Percentiles rank a stretch among this genome's conserved stretches.
Evolutionary conservation across 108 stramenopile genomes (phyloP).

Genomic region (Ochromonas danica): DNA sequence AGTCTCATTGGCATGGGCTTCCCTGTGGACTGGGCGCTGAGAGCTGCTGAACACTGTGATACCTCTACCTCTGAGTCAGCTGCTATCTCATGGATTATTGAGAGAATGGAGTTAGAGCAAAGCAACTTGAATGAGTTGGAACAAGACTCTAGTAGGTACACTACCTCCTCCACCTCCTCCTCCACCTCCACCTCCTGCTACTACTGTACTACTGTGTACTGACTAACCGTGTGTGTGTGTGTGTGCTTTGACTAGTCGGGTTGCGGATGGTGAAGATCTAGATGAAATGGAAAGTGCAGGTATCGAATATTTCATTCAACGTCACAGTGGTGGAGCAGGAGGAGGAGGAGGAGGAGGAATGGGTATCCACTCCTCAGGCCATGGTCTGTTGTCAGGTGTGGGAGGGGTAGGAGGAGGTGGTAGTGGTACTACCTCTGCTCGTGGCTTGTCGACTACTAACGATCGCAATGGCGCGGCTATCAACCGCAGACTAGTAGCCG

Average conservation of each 20-base stretch:
- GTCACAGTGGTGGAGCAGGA: neutral
- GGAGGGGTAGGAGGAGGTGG: no score
- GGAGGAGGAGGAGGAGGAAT: no score
- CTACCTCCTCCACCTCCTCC: neutral
- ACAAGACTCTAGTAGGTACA: neutral
- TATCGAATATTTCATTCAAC: neutral
- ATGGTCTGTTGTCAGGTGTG: no score
- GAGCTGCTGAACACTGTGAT: slow-evolving; percentile 47
- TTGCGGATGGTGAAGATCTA: slow-evolving; percentile 1
- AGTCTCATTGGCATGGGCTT: slow-evolving; percentile 53
- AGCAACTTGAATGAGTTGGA: neutral
- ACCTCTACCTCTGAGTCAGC: slow-evolving; percentile 48
- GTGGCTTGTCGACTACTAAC: no score
- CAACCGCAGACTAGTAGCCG: no score
- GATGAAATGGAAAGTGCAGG: neutral
- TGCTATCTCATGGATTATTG: slow-evolving; percentile 59
- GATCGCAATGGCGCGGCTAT: no score
- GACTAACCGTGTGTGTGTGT: no score
- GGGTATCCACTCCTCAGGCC: no score
- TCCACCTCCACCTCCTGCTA: no score
- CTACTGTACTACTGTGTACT: no score
- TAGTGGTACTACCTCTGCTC: no score
- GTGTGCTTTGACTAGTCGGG: no score
- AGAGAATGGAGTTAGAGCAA: slow-evolving; percentile 51
- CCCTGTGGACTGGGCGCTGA: slow-evolving; percentile 53